Percentiles rank a stretch among this genome's conserved stretches.
phyloP scores from a whole-genome alignment of 306 rosid genomes.

The Corylus americana region DNA sequence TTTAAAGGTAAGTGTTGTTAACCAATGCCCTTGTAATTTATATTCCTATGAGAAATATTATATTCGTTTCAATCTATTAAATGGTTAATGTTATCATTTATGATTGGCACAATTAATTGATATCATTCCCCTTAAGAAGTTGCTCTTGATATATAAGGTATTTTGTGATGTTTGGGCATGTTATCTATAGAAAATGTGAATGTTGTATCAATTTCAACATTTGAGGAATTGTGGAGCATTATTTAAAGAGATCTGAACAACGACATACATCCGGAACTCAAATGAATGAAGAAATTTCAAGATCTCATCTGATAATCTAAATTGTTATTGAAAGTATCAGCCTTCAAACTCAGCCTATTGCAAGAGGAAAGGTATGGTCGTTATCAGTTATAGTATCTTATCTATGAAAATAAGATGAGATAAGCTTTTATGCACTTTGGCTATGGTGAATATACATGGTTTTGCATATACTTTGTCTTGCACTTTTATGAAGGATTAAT shows the following conservation, averaged over 20 bases:
- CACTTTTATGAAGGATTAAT: background rate
- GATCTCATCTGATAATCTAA: slow-evolving; percentile 88
- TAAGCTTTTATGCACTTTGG: background rate
- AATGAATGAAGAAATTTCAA: slow-evolving; percentile 91
- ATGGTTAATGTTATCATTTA: background rate
- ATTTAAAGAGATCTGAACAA: slow-evolving; percentile 71
- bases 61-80: background rate
- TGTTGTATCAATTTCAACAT: slow-evolving; percentile 58
- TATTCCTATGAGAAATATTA: background rate
- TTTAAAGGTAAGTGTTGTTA: slow-evolving; percentile 50
- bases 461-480: background rate
- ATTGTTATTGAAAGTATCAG: slow-evolving; percentile 79
- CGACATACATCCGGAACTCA: slow-evolving; percentile 83
- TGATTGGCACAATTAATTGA: background rate
- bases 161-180: slow-evolving; percentile 69
- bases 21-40: slow-evolving; percentile 1
- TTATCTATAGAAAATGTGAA: slow-evolving; percentile 78
- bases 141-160: background rate
- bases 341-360: slow-evolving; percentile 86
- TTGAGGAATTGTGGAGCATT: slow-evolving; percentile 68
- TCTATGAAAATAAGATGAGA: background rate
- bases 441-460: background rate
- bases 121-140: background rate
- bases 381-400: background rate
- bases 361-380: slow-evolving; percentile 81